Evolutionary conservation across 345 rosid species (phyloP), one percentile per base, ranked within the genome.

Genomic region (Pseudoturritis turrita): DNA sequence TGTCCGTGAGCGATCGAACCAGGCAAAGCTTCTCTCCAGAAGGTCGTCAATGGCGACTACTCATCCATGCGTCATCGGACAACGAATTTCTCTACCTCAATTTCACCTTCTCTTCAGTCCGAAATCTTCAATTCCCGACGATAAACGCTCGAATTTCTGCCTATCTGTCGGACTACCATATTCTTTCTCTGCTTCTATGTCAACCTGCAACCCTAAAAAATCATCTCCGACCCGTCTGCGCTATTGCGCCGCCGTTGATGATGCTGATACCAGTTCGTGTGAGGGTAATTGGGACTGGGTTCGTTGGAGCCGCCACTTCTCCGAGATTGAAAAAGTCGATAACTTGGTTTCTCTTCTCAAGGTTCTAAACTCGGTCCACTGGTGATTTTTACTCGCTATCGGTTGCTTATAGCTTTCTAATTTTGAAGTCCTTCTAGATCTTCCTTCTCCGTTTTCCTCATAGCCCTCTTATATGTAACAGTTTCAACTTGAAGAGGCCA

Each of bases 401-500:
- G 52, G 29, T 23, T 33, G 26, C 4, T 37, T 54, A 10, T 12
- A 17, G 7, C 7, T 70, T 45, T 63, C 53, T 70, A 65, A 54
- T 62, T 28, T 37, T 52, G 29, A 31, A 74, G 12, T 21, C n/a
- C 37, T 57, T 70, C 45, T 70, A 46, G 63, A n/a, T n/a, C n/a
- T n/a, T n/a, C n/a, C 53, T 49, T 44, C 7, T 45, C 15, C 15
- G 22, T 35, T 10, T 37, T 37, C 10, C 52, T 46, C 13, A 46
- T 17, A 21, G 52, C n/a, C 7, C 33, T 1, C 6, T 52, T 0
- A 5, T 41, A 10, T 74, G 62, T 74, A 25, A 56, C 82, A 92
- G 98, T 81, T 83, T 74, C 96, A 94, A 87, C 97, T 94, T 68
- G 90, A 88, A 71, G 96, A 94, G 33, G 97, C 97, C 12, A 80